Evolutionary conservation across 2,329 filamentous ascomycete genomes (phyloP), one percentile per base, ranked within the genome.

Genomic region (Camillea tinctor): DNA sequence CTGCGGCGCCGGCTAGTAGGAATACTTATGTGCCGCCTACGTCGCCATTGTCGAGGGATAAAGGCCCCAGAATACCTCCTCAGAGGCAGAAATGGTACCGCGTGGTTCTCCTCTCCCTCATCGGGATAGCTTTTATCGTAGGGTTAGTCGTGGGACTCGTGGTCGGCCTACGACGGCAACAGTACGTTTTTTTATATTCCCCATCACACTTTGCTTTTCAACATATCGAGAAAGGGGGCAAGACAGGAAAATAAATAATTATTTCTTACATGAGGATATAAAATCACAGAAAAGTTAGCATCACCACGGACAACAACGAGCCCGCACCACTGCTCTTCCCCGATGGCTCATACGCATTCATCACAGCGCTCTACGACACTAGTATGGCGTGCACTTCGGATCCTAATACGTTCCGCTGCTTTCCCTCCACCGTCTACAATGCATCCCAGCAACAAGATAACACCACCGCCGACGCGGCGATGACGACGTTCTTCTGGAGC

Each of bases 401-500:
- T 65, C 64, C 82, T 0, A 74, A 78, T 4, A 85, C 85, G 1
- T 91, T 87, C 85, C 77, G 78, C 57, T 91, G 88, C 76, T 84
- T 81, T 61, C 86, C 87, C 1, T 84, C 82, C 68, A 75, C 73
- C 2, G 78, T 78, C 26, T 87, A 84, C 73, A 72, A 77, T 15
- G 50, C 50, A 17, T 21, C 71, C 9, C 26, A 30, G 26, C 7
- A 11, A 9, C n/a, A n/a, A n/a, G n/a, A n/a, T n/a, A n/a, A 71
- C 76, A 6, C 74, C 74, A 3, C 53, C 64, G 13, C 51, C 15
- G 36, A 52, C 2, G 75, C 77, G 20, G 74, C 75, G 3, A 70
- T 79, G 4, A 78, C 83, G 0, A 83, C 80, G 6, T 88, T 89
- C 72, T 80, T 84, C 70, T 90, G 87, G 87, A 78, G 83, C 60